phyloP scores from a whole-genome alignment of 805 yeast species.

The Saccharomycopsis fodiens region DNA sequence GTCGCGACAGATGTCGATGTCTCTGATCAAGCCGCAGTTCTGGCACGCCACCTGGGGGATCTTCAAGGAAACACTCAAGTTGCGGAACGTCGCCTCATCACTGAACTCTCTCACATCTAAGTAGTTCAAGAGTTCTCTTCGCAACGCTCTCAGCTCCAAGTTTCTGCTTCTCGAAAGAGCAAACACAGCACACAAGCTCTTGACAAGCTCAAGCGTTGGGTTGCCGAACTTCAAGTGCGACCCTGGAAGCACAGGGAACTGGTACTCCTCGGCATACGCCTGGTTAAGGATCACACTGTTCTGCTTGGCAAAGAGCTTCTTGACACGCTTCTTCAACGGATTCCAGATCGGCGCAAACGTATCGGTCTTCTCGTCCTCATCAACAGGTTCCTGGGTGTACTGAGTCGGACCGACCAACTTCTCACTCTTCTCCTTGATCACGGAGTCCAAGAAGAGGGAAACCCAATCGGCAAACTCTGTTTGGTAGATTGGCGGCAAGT shows the following conservation, averaged over 20 bases:
- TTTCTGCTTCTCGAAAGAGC: slow-evolving; percentile 54
- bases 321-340: slow-evolving; percentile 60
- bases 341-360: slow-evolving; percentile 48
- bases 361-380: slow-evolving; percentile 28
- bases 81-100: slow-evolving; percentile 57
- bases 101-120: slow-evolving; percentile 84
- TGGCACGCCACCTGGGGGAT: slow-evolving; percentile 70
- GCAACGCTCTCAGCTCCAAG: slow-evolving; percentile 65
- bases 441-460: slow-evolving; percentile 61
- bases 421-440: slow-evolving; percentile 45
- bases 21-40: slow-evolving; percentile 66
- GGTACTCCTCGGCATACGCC: slow-evolving; percentile 54
- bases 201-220: slow-evolving; percentile 76
- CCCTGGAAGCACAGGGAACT: slow-evolving; percentile 74
- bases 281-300: slow-evolving; percentile 65
- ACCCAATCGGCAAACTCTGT: slow-evolving; percentile 88
- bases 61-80: slow-evolving; percentile 66
- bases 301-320: slow-evolving; percentile 59
- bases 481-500: slow-evolving; percentile 67
- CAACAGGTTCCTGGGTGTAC: slow-evolving; percentile 24
- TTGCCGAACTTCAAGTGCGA: slow-evolving; percentile 49
- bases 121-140: slow-evolving; percentile 63
- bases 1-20: slow-evolving; percentile 77
- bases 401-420: slow-evolving; percentile 20
- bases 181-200: slow-evolving; percentile 65